Conservation (phyloP, 2,329 filamentous ascomycete species). For the Exserohilum rostratum region DNA sequence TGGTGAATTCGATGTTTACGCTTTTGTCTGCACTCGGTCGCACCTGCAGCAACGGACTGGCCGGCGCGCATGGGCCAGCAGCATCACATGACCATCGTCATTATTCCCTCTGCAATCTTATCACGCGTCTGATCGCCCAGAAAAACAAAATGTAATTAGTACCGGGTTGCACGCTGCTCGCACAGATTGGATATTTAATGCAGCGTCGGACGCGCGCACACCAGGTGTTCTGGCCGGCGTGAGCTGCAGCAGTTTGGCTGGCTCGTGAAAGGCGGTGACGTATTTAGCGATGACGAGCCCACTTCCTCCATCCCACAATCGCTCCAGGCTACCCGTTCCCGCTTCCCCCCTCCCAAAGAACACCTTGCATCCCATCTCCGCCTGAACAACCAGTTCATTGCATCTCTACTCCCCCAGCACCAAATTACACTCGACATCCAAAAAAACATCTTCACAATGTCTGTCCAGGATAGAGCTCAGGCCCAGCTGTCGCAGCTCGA, state of each 20-base stretch:
- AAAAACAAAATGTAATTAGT: not conserved
- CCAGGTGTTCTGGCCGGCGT: constrained; percentile 4
- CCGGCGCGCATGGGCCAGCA: constrained; percentile 13
- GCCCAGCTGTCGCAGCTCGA: constrained; percentile 80
- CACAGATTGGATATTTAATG: not conserved
- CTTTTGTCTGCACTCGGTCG: constrained; percentile 24
- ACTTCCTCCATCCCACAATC: constrained; percentile 39
- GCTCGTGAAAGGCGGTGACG: constrained; percentile 44
- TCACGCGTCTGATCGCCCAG: constrained; percentile 9
- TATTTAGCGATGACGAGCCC: constrained; percentile 46
- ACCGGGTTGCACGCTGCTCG: not conserved
- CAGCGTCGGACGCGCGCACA: constrained; percentile 5
- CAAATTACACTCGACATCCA: constrained; percentile 3
- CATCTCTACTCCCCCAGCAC: constrained; percentile 4
- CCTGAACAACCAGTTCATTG: constrained; percentile 11
- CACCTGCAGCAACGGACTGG: constrained; percentile 28
- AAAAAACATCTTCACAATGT: constrained; percentile 60
- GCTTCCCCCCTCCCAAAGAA: constrained; percentile 21
- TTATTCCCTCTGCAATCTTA: constrained; percentile 10
- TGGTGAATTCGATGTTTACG: constrained; percentile 27
- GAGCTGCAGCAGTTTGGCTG: constrained; percentile 21
- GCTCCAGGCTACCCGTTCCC: constrained; percentile 21
- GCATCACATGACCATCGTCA: constrained; percentile 20
- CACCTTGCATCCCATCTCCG: constrained; percentile 17
- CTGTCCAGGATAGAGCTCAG: constrained; percentile 77